Evolutionary conservation across 2,329 filamentous ascomycete species (phyloP), one percentile per base, ranked within the genome.

Genomic region (Gnomoniopsis smithogilvyi): DNA sequence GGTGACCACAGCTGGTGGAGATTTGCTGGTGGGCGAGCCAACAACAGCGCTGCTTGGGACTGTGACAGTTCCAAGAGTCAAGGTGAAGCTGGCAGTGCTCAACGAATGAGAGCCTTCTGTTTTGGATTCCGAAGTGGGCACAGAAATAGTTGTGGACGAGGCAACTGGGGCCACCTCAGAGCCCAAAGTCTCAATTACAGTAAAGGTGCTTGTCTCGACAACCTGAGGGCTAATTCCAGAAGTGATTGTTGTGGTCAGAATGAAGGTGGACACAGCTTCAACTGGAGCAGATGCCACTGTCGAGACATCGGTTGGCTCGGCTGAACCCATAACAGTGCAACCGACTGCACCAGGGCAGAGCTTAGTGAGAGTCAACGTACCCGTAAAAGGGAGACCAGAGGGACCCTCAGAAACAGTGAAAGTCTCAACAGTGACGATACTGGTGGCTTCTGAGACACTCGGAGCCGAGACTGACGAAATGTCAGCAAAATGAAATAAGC

Each of bases 31-130:
- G 22, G 49, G 14, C 26, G 15, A 41, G 36, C 17, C 36, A 41
- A 3, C 14, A 41, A 15, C 12, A 47, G 41, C 22, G 30, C 33
- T 48, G 30, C 55, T 48, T 15, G 51, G 48, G 14, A 43, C n/a
- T 3, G 54, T 57, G 24, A 36, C 51, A 15, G 59, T 63, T 21
- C 56, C 61, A 19, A 63, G 14, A 34, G 56, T 60, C 45, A 63
- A 51, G 6, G 62, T 63, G 26, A 66, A 67, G 53, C 59, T 63
- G n/a, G 64, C 66, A 19, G 66, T 67, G n/a, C 58, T 54, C 50
- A 60, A 38, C 4, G 64, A 50, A n/a, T n/a, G 33, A 7, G 58
- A 30, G 2, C 45, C 47, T 17, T 38, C 14, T 52, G 52, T 43
- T 26, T 33, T 10, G 11, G 56, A 49, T 15, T 46, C 19, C 3